phyloP scores from a whole-genome alignment of 2,329 filamentous ascomycete species.

The Xylariales sp. region DNA sequence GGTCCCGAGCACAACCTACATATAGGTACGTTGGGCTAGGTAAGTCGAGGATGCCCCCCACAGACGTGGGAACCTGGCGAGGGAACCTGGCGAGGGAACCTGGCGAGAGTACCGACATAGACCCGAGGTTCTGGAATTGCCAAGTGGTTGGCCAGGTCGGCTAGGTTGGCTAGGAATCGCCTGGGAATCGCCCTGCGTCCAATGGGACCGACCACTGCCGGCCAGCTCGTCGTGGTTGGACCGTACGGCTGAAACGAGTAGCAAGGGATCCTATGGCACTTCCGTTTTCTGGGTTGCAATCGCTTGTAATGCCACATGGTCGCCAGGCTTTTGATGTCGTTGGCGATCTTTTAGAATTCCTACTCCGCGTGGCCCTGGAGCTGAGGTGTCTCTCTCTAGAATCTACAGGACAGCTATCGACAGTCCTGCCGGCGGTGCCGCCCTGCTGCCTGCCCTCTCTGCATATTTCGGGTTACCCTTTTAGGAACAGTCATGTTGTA shows the following conservation, averaged over 20 bases:
- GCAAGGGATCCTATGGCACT: conserved; percentile 9
- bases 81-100: conserved; percentile 3
- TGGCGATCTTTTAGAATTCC: conserved; percentile 7
- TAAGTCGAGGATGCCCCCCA: not conserved
- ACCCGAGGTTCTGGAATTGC: conserved; percentile 24
- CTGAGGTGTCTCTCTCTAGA: conserved; percentile 11
- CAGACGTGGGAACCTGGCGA: conserved; percentile 12
- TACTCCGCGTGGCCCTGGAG: not conserved
- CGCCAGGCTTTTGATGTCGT: conserved; percentile 6
- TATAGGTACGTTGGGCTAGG: not conserved
- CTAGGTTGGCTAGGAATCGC: not conserved
- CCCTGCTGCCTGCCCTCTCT: not conserved
- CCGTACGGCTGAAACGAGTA: conserved; percentile 23
- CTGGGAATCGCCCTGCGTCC: not conserved
- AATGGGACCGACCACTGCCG: conserved; percentile 10
- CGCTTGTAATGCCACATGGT: conserved; percentile 34
- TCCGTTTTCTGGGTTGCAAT: conserved; percentile 23
- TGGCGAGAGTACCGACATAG: conserved; percentile 2
- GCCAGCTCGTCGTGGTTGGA: not conserved
- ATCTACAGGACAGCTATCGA: not conserved
- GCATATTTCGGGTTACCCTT: conserved; percentile 24
- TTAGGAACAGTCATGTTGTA: not conserved
- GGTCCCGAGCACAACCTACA: conserved; percentile 30
- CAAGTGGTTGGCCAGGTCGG: conserved; percentile 11
- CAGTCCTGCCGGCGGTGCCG: conserved; percentile 15